Evolutionary conservation across 176 grass and related monocot genomes (phyloP).

Genomic region (Phoenix dactylifera): DNA sequence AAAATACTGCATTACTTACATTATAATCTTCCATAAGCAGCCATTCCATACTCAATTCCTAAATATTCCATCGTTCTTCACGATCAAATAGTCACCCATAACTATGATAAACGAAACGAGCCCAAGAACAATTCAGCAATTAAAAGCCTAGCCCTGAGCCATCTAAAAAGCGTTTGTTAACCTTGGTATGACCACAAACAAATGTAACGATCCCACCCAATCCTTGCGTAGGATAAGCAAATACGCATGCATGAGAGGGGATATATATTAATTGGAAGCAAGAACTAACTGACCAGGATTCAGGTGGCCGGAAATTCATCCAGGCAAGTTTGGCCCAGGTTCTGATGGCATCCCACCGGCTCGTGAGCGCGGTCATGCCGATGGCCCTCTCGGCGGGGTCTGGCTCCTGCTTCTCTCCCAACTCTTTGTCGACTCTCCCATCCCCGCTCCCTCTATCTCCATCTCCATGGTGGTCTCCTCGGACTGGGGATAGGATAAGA

Average conservation of each 20-base stretch:
- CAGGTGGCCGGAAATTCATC: slow-evolving; percentile 37
- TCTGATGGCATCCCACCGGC: slow-evolving; percentile 41
- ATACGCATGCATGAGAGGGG: not conserved
- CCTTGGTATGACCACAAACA: too few relatives aligned
- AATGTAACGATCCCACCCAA: too few relatives aligned
- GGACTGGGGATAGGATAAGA: slow-evolving; percentile 2
- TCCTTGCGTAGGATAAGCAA: not conserved
- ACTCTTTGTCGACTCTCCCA: not conserved
- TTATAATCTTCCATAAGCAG: too few relatives aligned
- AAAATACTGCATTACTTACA: too few relatives aligned
- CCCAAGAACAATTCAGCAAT: too few relatives aligned
- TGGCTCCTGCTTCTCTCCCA: not conserved
- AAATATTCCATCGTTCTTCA: too few relatives aligned
- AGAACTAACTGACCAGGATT: slow-evolving; percentile 12
- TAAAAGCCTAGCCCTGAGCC: too few relatives aligned
- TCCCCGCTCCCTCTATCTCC: not conserved
- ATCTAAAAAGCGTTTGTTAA: too few relatives aligned
- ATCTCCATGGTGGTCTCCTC: not conserved
- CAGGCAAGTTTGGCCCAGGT: slow-evolving; percentile 40
- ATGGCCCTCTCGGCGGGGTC: slow-evolving; percentile 57
- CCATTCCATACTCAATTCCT: too few relatives aligned
- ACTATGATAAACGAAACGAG: too few relatives aligned
- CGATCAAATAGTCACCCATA: too few relatives aligned
- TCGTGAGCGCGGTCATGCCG: slow-evolving; percentile 41
- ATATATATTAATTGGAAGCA: too few relatives aligned